Evolutionary conservation across 257 asterid genomes (phyloP), one percentile per base, ranked within the genome.

Genomic region (Marsdenia floribunda): DNA sequence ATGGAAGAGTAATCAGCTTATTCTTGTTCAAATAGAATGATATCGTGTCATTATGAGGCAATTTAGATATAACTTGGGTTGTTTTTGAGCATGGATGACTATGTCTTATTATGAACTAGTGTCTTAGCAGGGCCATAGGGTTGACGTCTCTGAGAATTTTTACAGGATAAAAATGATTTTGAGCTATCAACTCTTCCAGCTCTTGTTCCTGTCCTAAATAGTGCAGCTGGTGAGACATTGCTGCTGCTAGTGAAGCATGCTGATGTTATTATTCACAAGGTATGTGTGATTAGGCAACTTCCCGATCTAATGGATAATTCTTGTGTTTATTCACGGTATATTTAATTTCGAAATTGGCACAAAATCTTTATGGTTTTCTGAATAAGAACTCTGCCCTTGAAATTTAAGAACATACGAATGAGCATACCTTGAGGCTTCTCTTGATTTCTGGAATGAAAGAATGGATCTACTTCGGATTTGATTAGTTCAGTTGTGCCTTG

Each of bases 221-320:
- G 88, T n/a, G 98, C 98, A 59, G 84, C 96, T 70, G 99, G 98
- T 75, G 99, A 95, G 78, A 95, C 99, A 80, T 84, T 95, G 44
- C 74, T 95, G 93, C 86, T 92, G 55, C 97, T 95, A 65, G 93
- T 92, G 89, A 95, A 88, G 96, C 96, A 90, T 84, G 91, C 94
- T 2, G 99, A 91, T 78, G 98, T 95, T 79, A 90, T 95, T 77
- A 89, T 92, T 80, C 86, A 81, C 86, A 95, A 92, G 99, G 99
- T 95, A 84, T 77, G 53, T 77, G 53, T 38, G 29, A 77, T 60
- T 37, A 69, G 57, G 78, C 18, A 46, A 44, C 73, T 65, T 22
- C 44, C 21, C 22, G 49, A 70, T 59, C 33, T 11, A 60, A 60
- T 46, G 4, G 29, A 33, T 35, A 46, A 35, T 50, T 29, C 65